phyloP scores from a whole-genome alignment of 2,329 filamentous ascomycete genomes.

The Epichloe hybrida region DNA sequence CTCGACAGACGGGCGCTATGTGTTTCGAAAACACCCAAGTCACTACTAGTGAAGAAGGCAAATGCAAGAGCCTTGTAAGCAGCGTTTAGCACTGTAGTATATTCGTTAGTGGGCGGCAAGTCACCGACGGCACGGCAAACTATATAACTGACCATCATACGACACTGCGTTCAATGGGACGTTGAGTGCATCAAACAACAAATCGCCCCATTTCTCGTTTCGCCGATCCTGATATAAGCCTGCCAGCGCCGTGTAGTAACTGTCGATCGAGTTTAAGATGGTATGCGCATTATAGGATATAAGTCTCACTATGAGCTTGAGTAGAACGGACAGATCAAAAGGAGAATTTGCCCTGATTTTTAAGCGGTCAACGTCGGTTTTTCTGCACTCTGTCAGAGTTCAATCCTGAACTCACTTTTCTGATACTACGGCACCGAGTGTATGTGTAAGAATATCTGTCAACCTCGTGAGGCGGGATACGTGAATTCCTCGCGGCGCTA shows the following conservation, averaged over 20 bases:
- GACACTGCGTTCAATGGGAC: slow-evolving; percentile 14
- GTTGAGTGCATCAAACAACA: slow-evolving; percentile 17
- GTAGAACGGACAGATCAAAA: slow-evolving; percentile 14
- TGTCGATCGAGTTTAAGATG: slow-evolving; percentile 13
- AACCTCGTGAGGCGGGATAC: slow-evolving; percentile 21
- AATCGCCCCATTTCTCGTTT: slow-evolving; percentile 8
- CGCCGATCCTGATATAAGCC: slow-evolving; percentile 18
- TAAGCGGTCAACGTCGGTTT: not conserved
- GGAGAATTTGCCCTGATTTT: not conserved
- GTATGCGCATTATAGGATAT: slow-evolving; percentile 9
- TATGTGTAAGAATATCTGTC: slow-evolving; percentile 21
- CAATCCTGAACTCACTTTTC: slow-evolving; percentile 12
- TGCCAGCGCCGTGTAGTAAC: slow-evolving; percentile 29
- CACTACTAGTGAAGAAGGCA: slow-evolving; percentile 23
- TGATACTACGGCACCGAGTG: slow-evolving; percentile 15
- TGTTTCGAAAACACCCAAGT: slow-evolving; percentile 28
- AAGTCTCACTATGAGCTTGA: slow-evolving; percentile 23
- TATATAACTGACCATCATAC: slow-evolving; percentile 9
- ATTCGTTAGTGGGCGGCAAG: not conserved
- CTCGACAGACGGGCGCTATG: slow-evolving; percentile 23
- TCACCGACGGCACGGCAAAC: not conserved
- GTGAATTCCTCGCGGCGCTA: slow-evolving; percentile 19
- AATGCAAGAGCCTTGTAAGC: slow-evolving; percentile 24
- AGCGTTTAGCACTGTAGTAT: not conserved
- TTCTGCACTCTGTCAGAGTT: not conserved